These are phyloP conservation scores for Pulicaria dysenterica DNA, from an alignment of 129 eudicot genomes.

Conservation along the genomic window DNA sequence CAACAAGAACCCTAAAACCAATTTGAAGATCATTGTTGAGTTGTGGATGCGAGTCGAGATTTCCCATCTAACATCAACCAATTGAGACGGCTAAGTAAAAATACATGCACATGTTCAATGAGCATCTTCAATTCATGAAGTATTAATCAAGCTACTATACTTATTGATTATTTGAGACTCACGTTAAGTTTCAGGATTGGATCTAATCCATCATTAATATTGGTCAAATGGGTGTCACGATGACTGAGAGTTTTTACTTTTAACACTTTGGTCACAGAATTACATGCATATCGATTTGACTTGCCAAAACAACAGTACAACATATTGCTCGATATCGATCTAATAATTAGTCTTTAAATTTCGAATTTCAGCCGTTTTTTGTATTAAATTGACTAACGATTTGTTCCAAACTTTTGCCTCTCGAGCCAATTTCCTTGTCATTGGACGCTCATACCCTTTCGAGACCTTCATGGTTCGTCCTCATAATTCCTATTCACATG, in stretches of 20 bases:
- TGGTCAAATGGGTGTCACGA: conserved; percentile 24
- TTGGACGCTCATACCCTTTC: too few relatives aligned
- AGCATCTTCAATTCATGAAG: conserved; percentile 15
- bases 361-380: neutral
- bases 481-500: too few relatives aligned
- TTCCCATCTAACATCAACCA: too few relatives aligned
- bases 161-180: conserved; percentile 15
- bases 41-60: too few relatives aligned
- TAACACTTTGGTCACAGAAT: neutral
- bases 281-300: conserved; percentile 10
- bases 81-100: neutral
- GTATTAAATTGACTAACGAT: too few relatives aligned
- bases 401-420: too few relatives aligned
- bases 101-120: conserved; percentile 16
- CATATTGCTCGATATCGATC: too few relatives aligned
- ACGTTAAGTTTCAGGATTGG: conserved; percentile 28
- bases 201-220: conserved; percentile 31
- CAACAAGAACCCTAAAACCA: too few relatives aligned
- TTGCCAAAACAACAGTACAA: too few relatives aligned
- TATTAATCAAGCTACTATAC: conserved; percentile 15
- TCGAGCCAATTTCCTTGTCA: too few relatives aligned
- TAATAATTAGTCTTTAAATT: neutral
- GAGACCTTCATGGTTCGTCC: too few relatives aligned
- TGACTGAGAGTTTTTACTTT: neutral
- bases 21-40: too few relatives aligned